phyloP scores from a whole-genome alignment of 129 eudicot genomes.

The Flaveria sonorensis region DNA sequence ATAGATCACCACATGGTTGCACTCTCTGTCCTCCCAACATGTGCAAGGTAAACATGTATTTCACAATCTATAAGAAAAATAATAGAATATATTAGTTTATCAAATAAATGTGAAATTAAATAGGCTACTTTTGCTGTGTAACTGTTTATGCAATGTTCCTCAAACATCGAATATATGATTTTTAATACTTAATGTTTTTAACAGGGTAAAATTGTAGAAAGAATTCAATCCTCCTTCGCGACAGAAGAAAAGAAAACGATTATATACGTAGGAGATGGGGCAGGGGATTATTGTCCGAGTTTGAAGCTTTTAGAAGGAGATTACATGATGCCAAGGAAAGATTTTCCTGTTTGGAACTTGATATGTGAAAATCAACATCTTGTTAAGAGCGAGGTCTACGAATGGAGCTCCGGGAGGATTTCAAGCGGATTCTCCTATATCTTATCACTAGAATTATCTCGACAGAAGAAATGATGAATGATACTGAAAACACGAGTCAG shows the following conservation, averaged over 20 bases:
- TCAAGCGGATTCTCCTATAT: conserved; percentile 43
- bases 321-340: conserved; percentile 80
- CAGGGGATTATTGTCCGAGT: conserved; percentile 76
- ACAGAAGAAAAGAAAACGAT: conserved; percentile 46
- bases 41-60: conserved; percentile 72
- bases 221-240: conserved; percentile 42
- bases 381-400: conserved; percentile 49
- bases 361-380: conserved; percentile 47
- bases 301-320: conserved; percentile 61
- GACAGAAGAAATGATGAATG: conserved; percentile 12
- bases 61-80: not conserved
- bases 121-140: no score
- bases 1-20: conserved; percentile 62
- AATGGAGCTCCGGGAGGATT: conserved; percentile 70
- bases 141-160: no score
- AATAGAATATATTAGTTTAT: no score
- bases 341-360: conserved; percentile 78
- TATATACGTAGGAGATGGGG: conserved; percentile 80
- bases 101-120: no score
- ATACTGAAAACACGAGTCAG: not conserved
- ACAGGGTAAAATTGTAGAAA: conserved; percentile 68
- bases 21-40: conserved; percentile 82
- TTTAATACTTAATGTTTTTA: not conserved
- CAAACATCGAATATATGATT: no score
- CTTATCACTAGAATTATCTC: conserved; percentile 30